These are phyloP conservation scores for Lichtheimia hyalospora DNA, from an alignment of 371 early-diverging fungal species.

Conservation along the genomic window DNA sequence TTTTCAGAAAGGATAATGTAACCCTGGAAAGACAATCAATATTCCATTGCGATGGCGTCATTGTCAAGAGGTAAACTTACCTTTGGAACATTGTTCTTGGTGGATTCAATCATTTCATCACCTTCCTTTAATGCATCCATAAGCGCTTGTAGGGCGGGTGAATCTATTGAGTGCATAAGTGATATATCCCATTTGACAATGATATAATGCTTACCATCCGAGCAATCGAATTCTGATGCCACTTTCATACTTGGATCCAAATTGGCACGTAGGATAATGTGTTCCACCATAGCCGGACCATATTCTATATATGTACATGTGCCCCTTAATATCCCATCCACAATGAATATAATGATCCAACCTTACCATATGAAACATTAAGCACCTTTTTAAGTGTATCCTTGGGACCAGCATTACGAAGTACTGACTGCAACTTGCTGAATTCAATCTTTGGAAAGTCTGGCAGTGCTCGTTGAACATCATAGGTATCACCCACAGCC, in stretches of 20 bases:
- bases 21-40: conserved; percentile 28
- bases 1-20: conserved; percentile 62
- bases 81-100: conserved; percentile 41
- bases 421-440: conserved; percentile 51
- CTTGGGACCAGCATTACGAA: conserved; percentile 66
- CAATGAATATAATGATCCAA: neutral
- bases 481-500: conserved; percentile 83
- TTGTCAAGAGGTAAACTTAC: neutral
- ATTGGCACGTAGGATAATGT: conserved; percentile 71
- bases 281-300: conserved; percentile 90
- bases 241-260: conserved; percentile 69
- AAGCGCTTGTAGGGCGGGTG: conserved; percentile 28
- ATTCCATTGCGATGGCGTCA: too few relatives aligned
- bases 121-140: conserved; percentile 53
- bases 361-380: conserved; percentile 64
- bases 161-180: conserved; percentile 10
- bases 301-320: conserved; percentile 48
- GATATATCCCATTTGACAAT: neutral
- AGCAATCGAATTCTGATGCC: conserved; percentile 52
- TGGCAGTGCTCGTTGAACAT: conserved; percentile 48
- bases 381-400: conserved; percentile 79
- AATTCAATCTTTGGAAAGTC: conserved; percentile 64
- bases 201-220: conserved; percentile 35
- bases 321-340: neutral
- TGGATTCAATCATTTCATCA: conserved; percentile 56